Percentiles rank a stretch among this genome's conserved stretches.
These are phyloP conservation scores for Paxillus ammoniavirescens DNA, from an alignment of 768 basidiomycete genomes.

Conservation along the genomic window DNA sequence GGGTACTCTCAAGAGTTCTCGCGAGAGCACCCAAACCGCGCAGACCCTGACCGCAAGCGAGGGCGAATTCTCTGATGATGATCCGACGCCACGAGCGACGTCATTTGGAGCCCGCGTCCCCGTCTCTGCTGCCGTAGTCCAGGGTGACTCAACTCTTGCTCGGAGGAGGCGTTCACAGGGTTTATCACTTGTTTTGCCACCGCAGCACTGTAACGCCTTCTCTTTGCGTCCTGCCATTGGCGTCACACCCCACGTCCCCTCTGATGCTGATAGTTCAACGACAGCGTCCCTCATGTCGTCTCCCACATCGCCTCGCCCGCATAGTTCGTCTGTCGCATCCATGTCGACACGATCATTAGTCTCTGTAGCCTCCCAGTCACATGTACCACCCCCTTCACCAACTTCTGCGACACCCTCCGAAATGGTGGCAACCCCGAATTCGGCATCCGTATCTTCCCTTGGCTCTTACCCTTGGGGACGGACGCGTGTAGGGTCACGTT, in stretches of 20 bases:
- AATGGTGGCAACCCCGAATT: neutral
- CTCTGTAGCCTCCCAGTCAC: neutral
- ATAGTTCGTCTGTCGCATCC: conserved; percentile 2
- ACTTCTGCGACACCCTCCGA: conserved; percentile 3
- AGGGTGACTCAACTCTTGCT: neutral
- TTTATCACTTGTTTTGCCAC: conserved; percentile 16
- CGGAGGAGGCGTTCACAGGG: conserved; percentile 10
- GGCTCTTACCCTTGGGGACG: conserved; percentile 17
- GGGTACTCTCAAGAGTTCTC: neutral
- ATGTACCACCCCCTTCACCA: conserved; percentile 3
- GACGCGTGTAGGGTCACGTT: conserved; percentile 24
- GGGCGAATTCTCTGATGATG: conserved; percentile 12
- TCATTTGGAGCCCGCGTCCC: conserved; percentile 12
- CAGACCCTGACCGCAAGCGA: conserved; percentile 6
- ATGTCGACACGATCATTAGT: neutral
- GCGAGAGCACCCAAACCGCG: conserved; percentile 4
- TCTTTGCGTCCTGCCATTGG: conserved; percentile 21
- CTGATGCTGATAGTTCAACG: conserved; percentile 14
- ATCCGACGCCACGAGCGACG: conserved; percentile 25
- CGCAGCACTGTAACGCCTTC: neutral
- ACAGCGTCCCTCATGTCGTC: conserved; percentile 12
- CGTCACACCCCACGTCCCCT: conserved; percentile 18
- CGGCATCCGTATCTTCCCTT: conserved; percentile 19
- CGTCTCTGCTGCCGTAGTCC: neutral
- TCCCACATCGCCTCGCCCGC: conserved; percentile 9